A percentile compares a stretch with the other conserved stretches of the same genome.
These are phyloP conservation scores for Turritis glabra DNA, from an alignment of 345 rosid genomes.

Conservation along the genomic window DNA sequence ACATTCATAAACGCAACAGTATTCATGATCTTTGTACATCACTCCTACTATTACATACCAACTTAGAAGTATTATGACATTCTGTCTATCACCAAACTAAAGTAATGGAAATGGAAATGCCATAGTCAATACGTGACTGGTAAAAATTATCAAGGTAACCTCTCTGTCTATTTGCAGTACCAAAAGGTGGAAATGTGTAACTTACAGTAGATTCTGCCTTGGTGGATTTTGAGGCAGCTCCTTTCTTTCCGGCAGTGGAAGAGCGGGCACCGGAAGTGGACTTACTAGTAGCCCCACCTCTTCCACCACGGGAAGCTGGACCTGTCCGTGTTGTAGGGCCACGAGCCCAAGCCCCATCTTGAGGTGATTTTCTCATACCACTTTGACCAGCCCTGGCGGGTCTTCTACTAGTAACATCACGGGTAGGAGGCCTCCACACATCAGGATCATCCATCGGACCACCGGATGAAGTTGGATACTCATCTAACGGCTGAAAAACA, in stretches of 20 bases:
- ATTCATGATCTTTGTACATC: constrained; percentile 9
- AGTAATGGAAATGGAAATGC: not conserved
- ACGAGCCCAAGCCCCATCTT: constrained; percentile 94
- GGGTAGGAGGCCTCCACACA: constrained; percentile 99
- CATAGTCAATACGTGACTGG: not conserved
- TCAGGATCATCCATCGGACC: constrained; percentile 94
- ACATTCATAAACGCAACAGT: not conserved
- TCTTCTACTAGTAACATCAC: constrained; percentile 73
- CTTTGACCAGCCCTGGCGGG: constrained; percentile 76
- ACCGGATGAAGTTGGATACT: constrained; percentile 89
- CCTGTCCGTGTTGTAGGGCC: constrained; percentile 59
- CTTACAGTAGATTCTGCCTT: constrained; percentile 80
- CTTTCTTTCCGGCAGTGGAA: constrained; percentile 77
- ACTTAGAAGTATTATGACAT: not conserved
- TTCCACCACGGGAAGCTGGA: constrained; percentile 72
- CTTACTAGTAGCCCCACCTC: constrained; percentile 61
- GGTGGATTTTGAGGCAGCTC: constrained; percentile 65
- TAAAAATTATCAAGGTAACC: not conserved
- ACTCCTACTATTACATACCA: constrained; percentile 1
- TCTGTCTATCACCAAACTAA: not conserved
- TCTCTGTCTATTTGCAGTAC: constrained; percentile 1
- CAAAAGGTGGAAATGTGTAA: not conserved
- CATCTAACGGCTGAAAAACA: constrained; percentile 96
- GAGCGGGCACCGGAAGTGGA: constrained; percentile 63
- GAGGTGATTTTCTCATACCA: constrained; percentile 82